Evolutionary conservation across 495 filamentous ascomycete species (phyloP), one percentile per base, ranked within the genome.

Genomic region (Trichoderma virens): DNA sequence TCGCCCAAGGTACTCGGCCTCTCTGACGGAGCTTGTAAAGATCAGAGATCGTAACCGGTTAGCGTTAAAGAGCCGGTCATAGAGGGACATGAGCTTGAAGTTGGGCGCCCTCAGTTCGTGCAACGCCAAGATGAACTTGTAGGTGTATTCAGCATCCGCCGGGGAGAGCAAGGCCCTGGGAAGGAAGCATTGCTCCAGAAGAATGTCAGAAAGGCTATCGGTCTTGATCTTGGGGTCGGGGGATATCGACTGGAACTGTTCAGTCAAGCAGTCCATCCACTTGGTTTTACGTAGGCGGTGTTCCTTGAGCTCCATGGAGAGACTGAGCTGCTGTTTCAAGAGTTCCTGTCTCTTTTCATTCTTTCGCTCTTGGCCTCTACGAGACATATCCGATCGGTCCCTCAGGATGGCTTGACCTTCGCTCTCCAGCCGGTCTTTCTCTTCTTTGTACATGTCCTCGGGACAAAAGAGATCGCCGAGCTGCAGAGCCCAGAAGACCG

Each of bases 401-500:
- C 80, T 85, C 68, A 81, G 85, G 56, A 93, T 78, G 4, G 81
- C 74, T 59, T 81, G 75, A 6, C 88, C 77, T 68, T 83, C 82
- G 59, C 82, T 84, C 64, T 85, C 82, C 47, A 89, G 76, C 6
- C 85, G 80, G 6, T 80, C 81, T 34, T 82, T 84, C 67, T 95
- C 93, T 14, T 83, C 79, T 11, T 87, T 78, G 72, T 98, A 98
- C 61, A 85, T 88, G 51, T 83, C 80, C 62, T 84, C 80, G 1
- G 90, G 89, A 45, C 90, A 83, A 41, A 85, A 80, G 34, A 99
- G 78, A 72, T 98, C 94, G 28, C 88, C 85, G 16, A 92, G 83
- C 27, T 90, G 85, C 18, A 96, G 81, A 59, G 92, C 87, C 95
- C 95, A 99, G 79, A 99, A 99, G 3, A 90, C 90, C 32, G 90